Evolutionary conservation across 805 yeast species (phyloP), one percentile per base, ranked within the genome.

Genomic region (Vanderwaltozyma polyspora): DNA sequence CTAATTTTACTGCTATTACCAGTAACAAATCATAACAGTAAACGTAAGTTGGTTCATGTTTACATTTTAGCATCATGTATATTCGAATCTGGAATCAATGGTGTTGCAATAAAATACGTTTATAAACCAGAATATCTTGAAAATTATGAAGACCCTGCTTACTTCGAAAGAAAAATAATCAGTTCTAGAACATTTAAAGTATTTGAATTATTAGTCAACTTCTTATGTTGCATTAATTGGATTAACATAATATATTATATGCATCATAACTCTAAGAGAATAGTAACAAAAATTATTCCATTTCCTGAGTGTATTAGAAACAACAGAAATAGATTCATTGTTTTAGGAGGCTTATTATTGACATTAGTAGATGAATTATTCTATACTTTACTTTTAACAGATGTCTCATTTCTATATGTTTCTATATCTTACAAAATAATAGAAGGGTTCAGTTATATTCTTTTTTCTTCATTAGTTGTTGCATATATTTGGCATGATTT

Each of bases 61-160:
- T 73, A 81, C 5, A 72, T 79, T n/a, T 43, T 76, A 15, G 60
- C 74, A 35, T 68, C 67, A 37, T 72, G 84, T 11, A 56, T 71
- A 1, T 63, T 70, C 8, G 62, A 71, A 33, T 74, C 84, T 1
- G 67, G 71, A 1, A 55, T 72, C 10, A 52, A 82, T 13, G 48
- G 58, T 2, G 61, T 61, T 37, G 50, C 74, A 21, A 70, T 77
- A 16, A 28, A 37, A 12, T 43, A 51, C 1, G 61, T 66, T 2
- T 63, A 82, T 29, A 44, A 61, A 17, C 24, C 33, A 0, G 85
- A 81, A 48, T 79, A 75, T 47, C 51, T 50, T 6, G 41, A 46
- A 1, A 74, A 79, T 41, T 64, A 67, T 34, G 73, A 79, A 34
- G 79, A 78, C 49, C 59, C 73, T 11, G 44, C 52, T 8, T 59